phyloP scores from a whole-genome alignment of 139 green algal genomes.

The Ulvella scutata region DNA sequence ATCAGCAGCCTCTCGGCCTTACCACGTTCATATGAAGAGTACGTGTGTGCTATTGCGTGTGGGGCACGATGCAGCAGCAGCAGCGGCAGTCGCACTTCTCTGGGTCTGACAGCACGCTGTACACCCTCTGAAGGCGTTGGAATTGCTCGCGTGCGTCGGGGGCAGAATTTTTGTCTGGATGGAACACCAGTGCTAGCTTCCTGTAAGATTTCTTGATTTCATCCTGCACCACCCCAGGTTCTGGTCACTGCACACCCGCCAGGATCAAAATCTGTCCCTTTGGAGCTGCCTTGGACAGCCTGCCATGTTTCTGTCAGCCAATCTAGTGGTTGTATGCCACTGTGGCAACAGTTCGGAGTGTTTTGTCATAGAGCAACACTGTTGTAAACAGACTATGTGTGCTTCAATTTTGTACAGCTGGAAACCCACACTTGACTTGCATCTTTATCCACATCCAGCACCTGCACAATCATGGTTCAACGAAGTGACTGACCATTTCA shows the following conservation, averaged over 20 bases:
- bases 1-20: neutral
- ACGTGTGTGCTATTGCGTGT: no score
- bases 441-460: constrained; percentile 35
- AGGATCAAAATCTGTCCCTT: neutral
- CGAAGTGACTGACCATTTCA: neutral
- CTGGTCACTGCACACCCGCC: neutral
- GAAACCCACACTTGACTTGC: constrained; percentile 28
- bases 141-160: constrained; percentile 62
- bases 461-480: constrained; percentile 11
- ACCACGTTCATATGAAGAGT: no score
- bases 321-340: no score
- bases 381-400: neutral
- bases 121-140: constrained; percentile 79
- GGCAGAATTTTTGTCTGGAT: constrained; percentile 84
- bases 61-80: no score
- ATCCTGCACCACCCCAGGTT: constrained; percentile 16
- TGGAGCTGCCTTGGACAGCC: neutral
- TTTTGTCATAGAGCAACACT: neutral
- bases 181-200: constrained; percentile 64
- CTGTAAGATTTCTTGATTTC: constrained; percentile 77
- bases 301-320: no score
- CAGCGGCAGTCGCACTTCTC: constrained; percentile 42
- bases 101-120: constrained; percentile 61
- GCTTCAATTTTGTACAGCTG: neutral
- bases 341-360: neutral